phyloP scores from a whole-genome alignment of 352 stramenopile species.

The Phytophthora ramorum region DNA sequence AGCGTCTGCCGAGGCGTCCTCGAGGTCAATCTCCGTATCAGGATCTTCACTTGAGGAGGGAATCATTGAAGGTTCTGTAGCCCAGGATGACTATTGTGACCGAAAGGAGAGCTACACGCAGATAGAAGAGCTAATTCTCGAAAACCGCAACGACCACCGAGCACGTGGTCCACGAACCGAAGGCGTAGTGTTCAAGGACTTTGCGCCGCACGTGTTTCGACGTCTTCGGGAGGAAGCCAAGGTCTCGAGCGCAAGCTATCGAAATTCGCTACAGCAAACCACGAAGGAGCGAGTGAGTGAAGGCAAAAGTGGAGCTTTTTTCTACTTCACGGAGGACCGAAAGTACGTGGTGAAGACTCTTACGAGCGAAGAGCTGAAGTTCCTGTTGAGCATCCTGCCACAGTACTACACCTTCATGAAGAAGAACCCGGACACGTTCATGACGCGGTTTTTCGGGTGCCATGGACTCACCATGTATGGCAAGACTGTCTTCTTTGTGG shows the following conservation, averaged over 20 bases:
- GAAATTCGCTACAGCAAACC: slow-evolving; percentile 70
- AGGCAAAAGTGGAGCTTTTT: slow-evolving; percentile 84
- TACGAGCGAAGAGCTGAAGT: slow-evolving; percentile 77
- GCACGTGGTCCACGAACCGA: slow-evolving; percentile 46
- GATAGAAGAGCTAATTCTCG: slow-evolving; percentile 76
- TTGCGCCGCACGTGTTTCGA: slow-evolving; percentile 81
- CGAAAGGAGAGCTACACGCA: slow-evolving; percentile 79
- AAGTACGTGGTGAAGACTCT: slow-evolving; percentile 90
- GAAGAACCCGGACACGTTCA: slow-evolving; percentile 75
- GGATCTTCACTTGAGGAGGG: slow-evolving; percentile 31
- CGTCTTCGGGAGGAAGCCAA: slow-evolving; percentile 67
- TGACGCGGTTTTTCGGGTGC: slow-evolving; percentile 83
- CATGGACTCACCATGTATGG: slow-evolving; percentile 87
- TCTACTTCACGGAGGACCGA: slow-evolving; percentile 85
- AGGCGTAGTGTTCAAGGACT: slow-evolving; percentile 83
- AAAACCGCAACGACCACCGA: slow-evolving; percentile 66
- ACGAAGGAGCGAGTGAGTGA: slow-evolving; percentile 85
- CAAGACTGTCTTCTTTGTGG: slow-evolving; percentile 87
- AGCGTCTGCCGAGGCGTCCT: slow-evolving; percentile 39
- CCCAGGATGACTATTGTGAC: slow-evolving; percentile 52
- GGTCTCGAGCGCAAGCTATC: slow-evolving; percentile 71
- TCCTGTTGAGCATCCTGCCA: slow-evolving; percentile 74
- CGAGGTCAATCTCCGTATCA: slow-evolving; percentile 26
- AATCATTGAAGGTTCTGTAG: slow-evolving; percentile 6
- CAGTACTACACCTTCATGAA: slow-evolving; percentile 77